Evolutionary conservation across 306 rosid species (phyloP).

Genomic region (Cucurbita maxima): DNA sequence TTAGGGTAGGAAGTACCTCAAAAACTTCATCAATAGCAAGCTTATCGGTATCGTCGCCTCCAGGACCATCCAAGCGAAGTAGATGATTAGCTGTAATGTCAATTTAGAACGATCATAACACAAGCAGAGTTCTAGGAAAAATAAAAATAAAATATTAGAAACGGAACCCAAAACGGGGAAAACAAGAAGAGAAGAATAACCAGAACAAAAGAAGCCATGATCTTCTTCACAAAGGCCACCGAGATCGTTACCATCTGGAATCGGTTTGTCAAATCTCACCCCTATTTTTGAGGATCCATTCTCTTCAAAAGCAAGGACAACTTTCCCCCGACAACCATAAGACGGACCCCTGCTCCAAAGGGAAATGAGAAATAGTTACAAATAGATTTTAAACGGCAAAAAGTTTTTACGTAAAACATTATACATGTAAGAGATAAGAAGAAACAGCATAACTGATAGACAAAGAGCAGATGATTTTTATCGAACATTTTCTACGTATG

Average conservation of each 20-base stretch:
- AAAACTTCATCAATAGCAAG: slow-evolving; percentile 65
- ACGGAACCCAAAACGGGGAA: background rate
- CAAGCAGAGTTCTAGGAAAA: slow-evolving; percentile 1
- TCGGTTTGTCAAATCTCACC: slow-evolving; percentile 85
- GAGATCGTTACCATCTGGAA: slow-evolving; percentile 89
- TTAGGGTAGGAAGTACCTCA: slow-evolving; percentile 39
- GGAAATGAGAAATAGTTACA: background rate
- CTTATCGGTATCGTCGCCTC: slow-evolving; percentile 68
- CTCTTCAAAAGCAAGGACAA: slow-evolving; percentile 82
- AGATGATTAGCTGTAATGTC: slow-evolving; percentile 52
- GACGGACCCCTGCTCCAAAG: slow-evolving; percentile 69
- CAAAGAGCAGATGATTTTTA: background rate
- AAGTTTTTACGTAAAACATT: background rate
- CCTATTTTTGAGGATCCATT: slow-evolving; percentile 82
- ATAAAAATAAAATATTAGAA: slow-evolving; percentile 1
- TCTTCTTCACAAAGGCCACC: slow-evolving; percentile 87
- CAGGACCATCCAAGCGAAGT: slow-evolving; percentile 51
- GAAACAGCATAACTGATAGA: background rate
- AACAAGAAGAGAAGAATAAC: slow-evolving; percentile 28
- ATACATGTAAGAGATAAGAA: background rate
- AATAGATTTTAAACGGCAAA: background rate
- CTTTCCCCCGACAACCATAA: slow-evolving; percentile 68
- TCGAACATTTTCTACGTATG: background rate
- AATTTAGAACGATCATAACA: slow-evolving; percentile 11
- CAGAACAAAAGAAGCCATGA: slow-evolving; percentile 86